Evolutionary conservation across 2,329 filamentous ascomycete species (phyloP).

Genomic region (Diaporthe nobilis): DNA sequence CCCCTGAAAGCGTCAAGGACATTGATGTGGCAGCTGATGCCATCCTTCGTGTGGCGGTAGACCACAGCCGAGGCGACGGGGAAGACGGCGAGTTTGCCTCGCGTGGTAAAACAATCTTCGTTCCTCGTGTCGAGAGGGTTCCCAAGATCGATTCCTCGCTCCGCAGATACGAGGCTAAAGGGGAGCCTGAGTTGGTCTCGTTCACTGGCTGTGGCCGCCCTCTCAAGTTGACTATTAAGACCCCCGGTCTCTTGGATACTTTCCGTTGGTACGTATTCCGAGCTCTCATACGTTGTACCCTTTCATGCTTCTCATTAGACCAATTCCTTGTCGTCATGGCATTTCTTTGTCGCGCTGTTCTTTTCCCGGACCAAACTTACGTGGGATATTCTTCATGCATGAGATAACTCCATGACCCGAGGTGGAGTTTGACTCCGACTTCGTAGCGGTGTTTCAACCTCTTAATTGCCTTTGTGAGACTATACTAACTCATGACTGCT

Average conservation of each 20-base stretch:
- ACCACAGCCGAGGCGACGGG: neutral
- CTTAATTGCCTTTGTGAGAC: neutral
- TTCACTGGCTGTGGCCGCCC: slow-evolving; percentile 11
- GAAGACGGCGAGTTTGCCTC: slow-evolving; percentile 4
- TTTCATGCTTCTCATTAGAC: neutral
- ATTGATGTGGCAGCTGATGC: neutral
- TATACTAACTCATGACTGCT: neutral
- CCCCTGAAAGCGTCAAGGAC: neutral
- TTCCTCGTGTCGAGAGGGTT: slow-evolving; percentile 5
- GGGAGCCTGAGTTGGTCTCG: neutral
- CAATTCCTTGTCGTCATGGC: neutral
- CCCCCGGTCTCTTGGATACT: slow-evolving; percentile 22
- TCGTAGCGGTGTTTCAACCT: no score
- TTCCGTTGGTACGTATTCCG: neutral
- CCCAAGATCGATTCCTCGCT: neutral
- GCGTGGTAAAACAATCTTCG: neutral
- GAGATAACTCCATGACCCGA: no score
- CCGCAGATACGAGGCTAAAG: neutral
- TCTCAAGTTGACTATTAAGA: slow-evolving; percentile 23
- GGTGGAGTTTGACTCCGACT: no score
- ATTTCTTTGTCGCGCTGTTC: neutral
- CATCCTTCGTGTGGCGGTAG: slow-evolving; percentile 1
- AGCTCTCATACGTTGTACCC: neutral
- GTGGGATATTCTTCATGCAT: no score
- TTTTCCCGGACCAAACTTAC: no score